Conservation (phyloP, 345 rosid species). For the Rhodamnia argentea region DNA sequence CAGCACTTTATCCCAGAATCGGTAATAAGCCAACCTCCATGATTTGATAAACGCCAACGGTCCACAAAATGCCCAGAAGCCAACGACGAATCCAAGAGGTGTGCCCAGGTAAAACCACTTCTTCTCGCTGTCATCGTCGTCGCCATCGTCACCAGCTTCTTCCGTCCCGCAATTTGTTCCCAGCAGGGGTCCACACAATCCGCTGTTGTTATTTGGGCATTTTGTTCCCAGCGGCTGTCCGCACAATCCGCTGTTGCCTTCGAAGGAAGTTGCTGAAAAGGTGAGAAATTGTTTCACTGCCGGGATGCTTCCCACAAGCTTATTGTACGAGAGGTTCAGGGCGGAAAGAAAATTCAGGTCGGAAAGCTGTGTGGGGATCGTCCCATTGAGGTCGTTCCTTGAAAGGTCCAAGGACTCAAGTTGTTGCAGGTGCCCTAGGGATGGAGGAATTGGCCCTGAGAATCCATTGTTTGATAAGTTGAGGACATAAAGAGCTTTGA, state of each 20-base stretch:
- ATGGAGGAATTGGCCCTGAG: conserved; percentile 10
- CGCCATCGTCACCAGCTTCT: neutral
- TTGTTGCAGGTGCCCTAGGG: conserved; percentile 11
- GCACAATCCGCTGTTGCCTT: conserved; percentile 22
- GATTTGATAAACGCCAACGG: neutral
- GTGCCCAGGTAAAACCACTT: neutral
- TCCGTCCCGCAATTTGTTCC: neutral
- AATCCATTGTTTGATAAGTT: conserved; percentile 18
- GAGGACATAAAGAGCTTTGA: conserved; percentile 7
- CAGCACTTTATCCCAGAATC: neutral
- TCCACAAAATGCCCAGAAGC: neutral
- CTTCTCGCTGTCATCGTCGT: neutral
- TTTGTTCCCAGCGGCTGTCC: neutral
- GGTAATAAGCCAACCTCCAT: neutral
- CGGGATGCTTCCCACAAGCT: conserved; percentile 22
- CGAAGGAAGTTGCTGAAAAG: conserved; percentile 8
- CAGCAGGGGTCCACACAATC: too few species aligned
- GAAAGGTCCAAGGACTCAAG: conserved; percentile 18
- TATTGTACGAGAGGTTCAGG: conserved; percentile 31
- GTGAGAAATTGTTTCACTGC: conserved; percentile 12
- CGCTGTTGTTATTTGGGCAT: neutral
- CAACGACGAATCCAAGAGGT: neutral
- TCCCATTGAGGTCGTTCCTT: conserved; percentile 15
- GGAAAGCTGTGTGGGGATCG: conserved; percentile 10
- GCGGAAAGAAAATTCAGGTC: conserved; percentile 13